phyloP scores from a whole-genome alignment of 495 filamentous ascomycete genomes.

The Alectoria sarmentosa region DNA sequence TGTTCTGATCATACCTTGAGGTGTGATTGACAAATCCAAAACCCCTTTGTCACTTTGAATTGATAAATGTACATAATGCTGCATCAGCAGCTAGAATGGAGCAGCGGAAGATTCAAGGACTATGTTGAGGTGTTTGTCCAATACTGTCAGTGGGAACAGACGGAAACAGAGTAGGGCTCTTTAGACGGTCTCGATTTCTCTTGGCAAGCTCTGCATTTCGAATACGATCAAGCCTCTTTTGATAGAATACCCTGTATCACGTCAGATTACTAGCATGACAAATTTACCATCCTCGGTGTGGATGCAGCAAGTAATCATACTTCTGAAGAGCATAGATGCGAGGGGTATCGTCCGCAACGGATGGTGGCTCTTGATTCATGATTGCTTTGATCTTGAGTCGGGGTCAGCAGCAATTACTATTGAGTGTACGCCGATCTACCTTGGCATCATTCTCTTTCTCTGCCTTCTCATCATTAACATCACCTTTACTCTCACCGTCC shows the following conservation, averaged over 20 bases:
- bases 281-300: background rate
- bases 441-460: conserved; percentile 54
- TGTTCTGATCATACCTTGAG: background rate
- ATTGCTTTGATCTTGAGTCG: conserved; percentile 25
- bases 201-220: conserved; percentile 73
- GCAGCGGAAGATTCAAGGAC: background rate
- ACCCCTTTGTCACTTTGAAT: background rate
- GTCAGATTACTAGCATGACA: conserved; percentile 23
- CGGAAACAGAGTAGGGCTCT: conserved; percentile 72
- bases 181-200: conserved; percentile 73
- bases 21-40: background rate
- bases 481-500: conserved; percentile 37
- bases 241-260: conserved; percentile 68
- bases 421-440: conserved; percentile 25
- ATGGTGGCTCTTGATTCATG: conserved; percentile 29
- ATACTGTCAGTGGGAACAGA: conserved; percentile 67
- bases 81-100: background rate
- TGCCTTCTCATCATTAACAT: conserved; percentile 41
- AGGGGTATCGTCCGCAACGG: conserved; percentile 44
- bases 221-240: conserved; percentile 72
- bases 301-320: conserved; percentile 38
- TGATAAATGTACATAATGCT: background rate
- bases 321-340: conserved; percentile 81
- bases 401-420: conserved; percentile 4
- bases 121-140: conserved; percentile 6